Evolutionary conservation across 768 basidiomycete genomes (phyloP).

Genomic region (Filobasidium floriforme): DNA sequence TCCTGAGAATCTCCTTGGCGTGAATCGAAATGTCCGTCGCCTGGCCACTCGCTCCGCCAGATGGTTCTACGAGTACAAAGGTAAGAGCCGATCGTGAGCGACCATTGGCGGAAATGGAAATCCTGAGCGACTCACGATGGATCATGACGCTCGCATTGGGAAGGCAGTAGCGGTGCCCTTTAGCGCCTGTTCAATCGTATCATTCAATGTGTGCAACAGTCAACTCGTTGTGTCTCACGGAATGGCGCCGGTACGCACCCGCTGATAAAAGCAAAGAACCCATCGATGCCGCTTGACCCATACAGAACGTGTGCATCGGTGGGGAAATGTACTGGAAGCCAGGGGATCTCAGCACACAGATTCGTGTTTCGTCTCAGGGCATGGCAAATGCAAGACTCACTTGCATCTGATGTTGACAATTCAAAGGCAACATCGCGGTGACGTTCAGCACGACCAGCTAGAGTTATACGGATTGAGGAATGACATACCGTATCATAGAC

Average conservation of each 20-base stretch:
- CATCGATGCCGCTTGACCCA: slow-evolving; percentile 94
- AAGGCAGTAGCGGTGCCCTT: slow-evolving; percentile 81
- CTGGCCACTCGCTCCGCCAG: slow-evolving; percentile 90
- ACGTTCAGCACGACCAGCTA: neutral
- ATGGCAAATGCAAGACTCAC: slow-evolving; percentile 44
- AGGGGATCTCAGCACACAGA: neutral
- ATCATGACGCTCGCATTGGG: slow-evolving; percentile 98
- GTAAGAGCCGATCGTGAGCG: neutral
- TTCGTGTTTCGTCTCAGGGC: neutral
- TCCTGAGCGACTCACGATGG: slow-evolving; percentile 60
- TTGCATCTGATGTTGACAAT: slow-evolving; percentile 55
- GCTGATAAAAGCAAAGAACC: slow-evolving; percentile 86
- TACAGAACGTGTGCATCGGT: slow-evolving; percentile 92
- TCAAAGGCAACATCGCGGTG: neutral
- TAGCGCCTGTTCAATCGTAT: slow-evolving; percentile 53
- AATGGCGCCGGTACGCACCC: neutral
- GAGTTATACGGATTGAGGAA: neutral
- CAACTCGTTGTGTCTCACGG: slow-evolving; percentile 1
- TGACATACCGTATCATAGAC: slow-evolving; percentile 87
- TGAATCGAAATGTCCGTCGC: slow-evolving; percentile 97
- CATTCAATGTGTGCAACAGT: slow-evolving; percentile 22
- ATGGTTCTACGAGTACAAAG: slow-evolving; percentile 61
- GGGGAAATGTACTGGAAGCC: slow-evolving; percentile 73
- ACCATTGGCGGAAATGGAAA: neutral
- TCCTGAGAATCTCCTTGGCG: slow-evolving; percentile 88